Base-by-base conservation (phyloP, 164 flowering plant species). In the Vitis riparia region DNA sequence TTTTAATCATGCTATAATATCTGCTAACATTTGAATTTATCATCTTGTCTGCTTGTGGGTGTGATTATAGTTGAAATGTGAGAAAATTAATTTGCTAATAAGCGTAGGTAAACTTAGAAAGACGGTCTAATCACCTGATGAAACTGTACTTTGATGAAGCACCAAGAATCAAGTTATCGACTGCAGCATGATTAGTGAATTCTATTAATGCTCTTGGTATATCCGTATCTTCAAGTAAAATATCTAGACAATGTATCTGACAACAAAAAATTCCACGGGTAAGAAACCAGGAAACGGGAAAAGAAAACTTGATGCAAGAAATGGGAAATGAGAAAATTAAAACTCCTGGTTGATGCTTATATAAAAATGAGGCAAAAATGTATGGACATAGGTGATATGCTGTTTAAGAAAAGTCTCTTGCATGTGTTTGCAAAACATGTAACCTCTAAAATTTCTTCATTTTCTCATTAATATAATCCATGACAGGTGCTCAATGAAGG, bases 171-270 rank as follows among this genome's bases (percentile, higher is more conserved):
- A 91, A 73, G 57, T 69, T 80, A 65, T 85, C 92, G 27, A 91
- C 86, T 58, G 87, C 88, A 48, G 81, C 75, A 66, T 82, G 66
- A 55, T 88, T 66, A 57, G 73, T 84, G 66, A 82, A 91, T 67
- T 89, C 97, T n/a, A 85, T 78, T 17, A 91, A 14, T 15, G 93
- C 89, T 75, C 80, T 89, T 2, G 79, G 82, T 19, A 88, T 49
- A 65, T 91, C 93, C 0, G 51, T 14, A 62, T 83, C 91, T 64
- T 89, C 89, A 0, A 89, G 79, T 65, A 84, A 23, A 57, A 89
- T 71, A 71, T 91, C 97, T 11, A 78, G 66, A 78, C 91, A 85
- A 0, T 82, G 79, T 71, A 91, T 81, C 97, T 91, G 81, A 65
- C 5, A 53, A 51, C 49, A 62, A 62, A 55, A 29, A 32, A 59